Evolutionary conservation across 257 asterid genomes (phyloP), one percentile per base, ranked within the genome.

Genomic region (Petrea volubilis): DNA sequence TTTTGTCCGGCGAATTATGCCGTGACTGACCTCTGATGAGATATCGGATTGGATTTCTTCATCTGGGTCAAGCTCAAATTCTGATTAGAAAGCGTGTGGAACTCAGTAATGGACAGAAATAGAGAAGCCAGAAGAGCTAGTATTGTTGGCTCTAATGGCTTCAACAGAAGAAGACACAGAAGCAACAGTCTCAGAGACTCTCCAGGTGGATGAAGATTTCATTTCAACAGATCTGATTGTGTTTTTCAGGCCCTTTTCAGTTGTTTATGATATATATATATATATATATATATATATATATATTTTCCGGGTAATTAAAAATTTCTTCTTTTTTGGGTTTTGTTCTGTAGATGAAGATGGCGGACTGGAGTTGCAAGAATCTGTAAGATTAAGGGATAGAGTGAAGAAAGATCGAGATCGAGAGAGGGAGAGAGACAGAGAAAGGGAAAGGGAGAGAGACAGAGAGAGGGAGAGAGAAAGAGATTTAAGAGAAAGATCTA

Each of bases 401-500:
- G 95, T 83, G 79, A 94, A 92, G 96, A 94, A 89, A 64, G 96
- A 94, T 79, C 90, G 97, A 70, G 98, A 93, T 80, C 88, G 92
- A 21, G 90, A 85, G 25, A 36, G 84, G 47, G 88, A 82, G 59
- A 73, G 90, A 6, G 90, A 78, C 1, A 80, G 96, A 41, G 96
- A 87, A 17, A 75, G 96, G 44, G 95, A 88, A 0, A 60, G 90
- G 31, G 95, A 90, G 1, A 67, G 94, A 2, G 97, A 73, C 12
- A 74, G 85, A 18, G 97, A 89, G 2, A 68, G 96, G 20, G 89
- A 84, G 3, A 67, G 78, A 75, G 86, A 85, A 31, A 68, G 90
- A 63, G 97, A 90, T 82, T 79, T 82, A 62, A 79, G 93, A 59
- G 96, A 89, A 41, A 75, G 96, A 84, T 77, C 90, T 0, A 89